Evolutionary conservation across 768 basidiomycete species (phyloP).

Genomic region (Pleurotus sapidus): DNA sequence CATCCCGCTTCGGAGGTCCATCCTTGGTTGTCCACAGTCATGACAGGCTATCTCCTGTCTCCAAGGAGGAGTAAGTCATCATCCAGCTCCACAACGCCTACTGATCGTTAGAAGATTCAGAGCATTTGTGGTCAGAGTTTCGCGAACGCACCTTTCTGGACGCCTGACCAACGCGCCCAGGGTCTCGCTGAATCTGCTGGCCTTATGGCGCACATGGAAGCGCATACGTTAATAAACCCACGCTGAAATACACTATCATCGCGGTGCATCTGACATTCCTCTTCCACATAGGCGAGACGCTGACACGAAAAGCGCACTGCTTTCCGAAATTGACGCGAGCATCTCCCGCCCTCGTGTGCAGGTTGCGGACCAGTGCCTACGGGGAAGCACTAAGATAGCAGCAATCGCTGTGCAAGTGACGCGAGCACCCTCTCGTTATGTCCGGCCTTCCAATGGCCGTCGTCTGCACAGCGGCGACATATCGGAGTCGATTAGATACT

Average conservation of each 20-base stretch:
- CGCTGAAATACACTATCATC: not conserved
- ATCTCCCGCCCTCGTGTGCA: constrained; percentile 16
- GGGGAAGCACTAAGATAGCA: not conserved
- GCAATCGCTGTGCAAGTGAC: not conserved
- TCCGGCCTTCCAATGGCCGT: constrained; percentile 9
- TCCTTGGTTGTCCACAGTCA: too few species aligned
- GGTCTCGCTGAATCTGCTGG: constrained; percentile 5
- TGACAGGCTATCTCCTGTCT: too few species aligned
- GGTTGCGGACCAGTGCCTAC: constrained; percentile 1
- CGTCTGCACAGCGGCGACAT: constrained; percentile 1
- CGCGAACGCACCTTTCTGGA: too few species aligned
- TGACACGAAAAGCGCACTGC: too few species aligned
- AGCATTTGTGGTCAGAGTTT: not conserved
- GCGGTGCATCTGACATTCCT: not conserved
- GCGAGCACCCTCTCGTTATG: not conserved
- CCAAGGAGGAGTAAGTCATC: too few species aligned
- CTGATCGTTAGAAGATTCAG: not conserved
- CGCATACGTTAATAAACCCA: not conserved
- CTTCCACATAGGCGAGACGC: not conserved
- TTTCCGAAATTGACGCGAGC: constrained; percentile 29
- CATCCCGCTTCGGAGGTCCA: too few species aligned
- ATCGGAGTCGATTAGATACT: not conserved
- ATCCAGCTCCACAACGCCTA: too few species aligned
- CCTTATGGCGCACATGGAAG: not conserved
- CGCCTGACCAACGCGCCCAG: too few species aligned